These are phyloP conservation scores for Camelina laxa DNA, from an alignment of 345 rosid species.

Conservation along the genomic window DNA sequence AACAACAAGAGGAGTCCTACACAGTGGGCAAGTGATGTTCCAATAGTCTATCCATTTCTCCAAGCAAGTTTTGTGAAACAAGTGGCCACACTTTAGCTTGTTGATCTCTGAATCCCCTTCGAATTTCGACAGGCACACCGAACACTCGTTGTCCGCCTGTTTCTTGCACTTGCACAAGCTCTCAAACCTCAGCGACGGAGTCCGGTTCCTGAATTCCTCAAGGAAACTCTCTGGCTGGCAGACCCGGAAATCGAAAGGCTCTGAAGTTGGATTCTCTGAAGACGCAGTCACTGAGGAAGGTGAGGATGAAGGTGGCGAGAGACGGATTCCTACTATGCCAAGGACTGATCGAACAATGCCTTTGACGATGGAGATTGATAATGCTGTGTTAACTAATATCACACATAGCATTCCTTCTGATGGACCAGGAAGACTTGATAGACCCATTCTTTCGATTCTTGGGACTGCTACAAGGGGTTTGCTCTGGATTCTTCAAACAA, in stretches of 20 bases:
- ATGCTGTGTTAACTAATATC: slow-evolving; percentile 82
- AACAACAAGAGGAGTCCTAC: slow-evolving; percentile 63
- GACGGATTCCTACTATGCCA: slow-evolving; percentile 61
- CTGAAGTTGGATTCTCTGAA: slow-evolving; percentile 42
- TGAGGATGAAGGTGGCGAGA: slow-evolving; percentile 49
- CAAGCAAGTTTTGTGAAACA: slow-evolving; percentile 73
- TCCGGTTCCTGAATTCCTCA: slow-evolving; percentile 67
- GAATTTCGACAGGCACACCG: slow-evolving; percentile 65
- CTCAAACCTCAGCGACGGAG: slow-evolving; percentile 60
- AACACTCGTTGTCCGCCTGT: slow-evolving; percentile 62
- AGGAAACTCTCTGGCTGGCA: slow-evolving; percentile 56
- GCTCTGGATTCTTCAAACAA: slow-evolving; percentile 7
- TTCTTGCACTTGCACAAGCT: slow-evolving; percentile 53
- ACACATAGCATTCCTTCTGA: slow-evolving; percentile 87
- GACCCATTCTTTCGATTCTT: slow-evolving; percentile 65
- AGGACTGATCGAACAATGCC: slow-evolving; percentile 71
- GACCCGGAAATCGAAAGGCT: slow-evolving; percentile 48
- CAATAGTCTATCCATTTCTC: slow-evolving; percentile 81
- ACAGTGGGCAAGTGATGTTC: slow-evolving; percentile 77
- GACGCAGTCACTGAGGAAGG: slow-evolving; percentile 41
- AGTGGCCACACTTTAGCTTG: slow-evolving; percentile 66
- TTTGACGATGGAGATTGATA: slow-evolving; percentile 74
- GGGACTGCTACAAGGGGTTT: neutral
- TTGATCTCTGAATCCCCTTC: slow-evolving; percentile 70
- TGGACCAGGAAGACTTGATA: slow-evolving; percentile 86